Evolutionary conservation across 2,329 filamentous ascomycete species (phyloP), one percentile per base, ranked within the genome.

Genomic region (Clonostachys rhizophaga): DNA sequence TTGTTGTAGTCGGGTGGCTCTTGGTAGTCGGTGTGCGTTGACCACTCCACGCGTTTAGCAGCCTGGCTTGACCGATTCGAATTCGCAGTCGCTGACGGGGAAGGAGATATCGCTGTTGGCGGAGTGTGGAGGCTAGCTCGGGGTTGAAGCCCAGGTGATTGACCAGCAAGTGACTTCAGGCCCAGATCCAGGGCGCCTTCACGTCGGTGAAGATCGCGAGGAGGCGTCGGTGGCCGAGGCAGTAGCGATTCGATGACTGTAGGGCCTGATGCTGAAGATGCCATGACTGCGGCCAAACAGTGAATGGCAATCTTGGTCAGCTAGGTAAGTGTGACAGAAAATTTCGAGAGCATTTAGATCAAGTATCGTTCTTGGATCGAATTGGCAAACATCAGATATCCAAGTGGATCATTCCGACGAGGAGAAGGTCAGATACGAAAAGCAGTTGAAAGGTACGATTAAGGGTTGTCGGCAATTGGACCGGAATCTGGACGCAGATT

Each of bases 151-250:
- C 24, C 24, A 34, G 61, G 57, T n/a, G 66, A 54, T 34, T 66
- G 62, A 52, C 63, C 24, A 30, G 24, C 24, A 30, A 30, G 24
- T 30, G 24, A 30, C 24, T 30, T 30, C 24, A 30, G 24, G 9
- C 24, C 24, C 8, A 30, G 24, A 30, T 30, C 24, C 24, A 30
- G 4, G 24, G 9, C 9, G 9, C 24, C 24, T 30, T 30, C 24
- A 30, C 24, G 24, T 10, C 24, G 24, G 24, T 30, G 36, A n/a
- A 39, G 36, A 60, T 81, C 79, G 55, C 76, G 76, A n/a, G 83
- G 83, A 42, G 84, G 83, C 34, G 83, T 87, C n/a, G 84, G 83
- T 24, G 83, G 83, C 63, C 81, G 76, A 50, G 78, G 64, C 52
- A 75, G 70, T 46, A 83, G 68, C 48, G 72, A 70, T 52, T 81